These are phyloP conservation scores for Cadophora sp. DNA, from an alignment of 2,329 filamentous ascomycete species.

Conservation along the genomic window DNA sequence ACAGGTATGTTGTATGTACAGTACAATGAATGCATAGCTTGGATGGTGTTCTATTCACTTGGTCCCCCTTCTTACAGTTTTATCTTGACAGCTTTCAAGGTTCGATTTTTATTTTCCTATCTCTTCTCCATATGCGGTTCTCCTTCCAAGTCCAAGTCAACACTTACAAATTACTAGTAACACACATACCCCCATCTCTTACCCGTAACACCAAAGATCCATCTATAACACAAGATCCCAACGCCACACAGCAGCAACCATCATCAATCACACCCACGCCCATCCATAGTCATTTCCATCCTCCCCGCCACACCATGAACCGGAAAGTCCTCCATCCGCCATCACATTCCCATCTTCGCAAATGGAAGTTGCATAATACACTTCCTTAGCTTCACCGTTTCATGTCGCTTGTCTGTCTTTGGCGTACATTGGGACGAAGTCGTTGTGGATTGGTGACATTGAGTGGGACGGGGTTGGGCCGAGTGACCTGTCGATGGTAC, in stretches of 20 bases:
- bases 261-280: too few relatives aligned
- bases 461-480: neutral
- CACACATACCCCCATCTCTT: neutral
- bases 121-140: too few relatives aligned
- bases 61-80: neutral
- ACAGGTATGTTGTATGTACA: conserved; percentile 7
- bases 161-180: neutral
- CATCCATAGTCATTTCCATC: neutral
- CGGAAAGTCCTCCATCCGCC: neutral
- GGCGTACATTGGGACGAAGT: neutral
- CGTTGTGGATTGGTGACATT: neutral
- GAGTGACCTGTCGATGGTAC: too few relatives aligned
- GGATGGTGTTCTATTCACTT: neutral
- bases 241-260: too few relatives aligned
- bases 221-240: too few relatives aligned
- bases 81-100: neutral
- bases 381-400: neutral
- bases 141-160: too few relatives aligned
- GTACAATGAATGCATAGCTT: conserved; percentile 17
- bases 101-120: too few relatives aligned
- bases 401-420: too few relatives aligned
- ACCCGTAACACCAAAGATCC: too few relatives aligned
- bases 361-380: neutral
- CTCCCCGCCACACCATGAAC: neutral
- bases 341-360: conserved; percentile 5